Evolutionary conservation across 805 yeast species (phyloP).

Genomic region (Kluyveromyces siamensis): DNA sequence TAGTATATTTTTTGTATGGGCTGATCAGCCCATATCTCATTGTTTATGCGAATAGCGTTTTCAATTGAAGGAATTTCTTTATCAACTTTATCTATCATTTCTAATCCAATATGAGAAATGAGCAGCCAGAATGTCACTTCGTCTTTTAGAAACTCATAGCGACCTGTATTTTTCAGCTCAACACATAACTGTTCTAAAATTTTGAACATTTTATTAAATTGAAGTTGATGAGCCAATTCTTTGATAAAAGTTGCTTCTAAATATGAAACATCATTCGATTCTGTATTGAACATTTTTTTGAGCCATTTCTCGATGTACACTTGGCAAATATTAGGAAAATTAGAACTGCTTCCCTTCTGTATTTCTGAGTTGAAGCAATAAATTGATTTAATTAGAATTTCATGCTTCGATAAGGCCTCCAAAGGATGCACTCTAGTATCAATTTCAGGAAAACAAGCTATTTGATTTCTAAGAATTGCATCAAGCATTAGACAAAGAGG

Average conservation of each 20-base stretch:
- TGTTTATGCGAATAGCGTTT: neutral
- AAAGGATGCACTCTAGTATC: conserved; percentile 7
- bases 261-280: conserved; percentile 6
- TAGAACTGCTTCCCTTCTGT: conserved; percentile 23
- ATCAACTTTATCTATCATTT: conserved; percentile 8
- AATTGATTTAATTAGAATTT: conserved; percentile 25
- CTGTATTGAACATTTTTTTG: neutral
- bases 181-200: neutral
- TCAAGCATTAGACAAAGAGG: conserved; percentile 16
- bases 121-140: conserved; percentile 8
- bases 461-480: conserved; percentile 1
- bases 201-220: conserved; percentile 20
- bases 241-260: conserved; percentile 20
- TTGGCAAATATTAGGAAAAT: conserved; percentile 25
- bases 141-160: neutral
- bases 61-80: neutral
- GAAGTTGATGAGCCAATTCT: conserved; percentile 17
- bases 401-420: conserved; percentile 21
- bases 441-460: neutral
- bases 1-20: neutral
- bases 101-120: conserved; percentile 10
- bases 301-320: conserved; percentile 29
- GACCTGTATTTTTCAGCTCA: neutral
- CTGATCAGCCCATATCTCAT: too few species aligned
- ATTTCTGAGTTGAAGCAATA: conserved; percentile 30